A percentile compares a stretch with the other conserved stretches of the same genome.
These are phyloP conservation scores for Mycena galopus DNA, from an alignment of 768 basidiomycete genomes.

Conservation along the genomic window DNA sequence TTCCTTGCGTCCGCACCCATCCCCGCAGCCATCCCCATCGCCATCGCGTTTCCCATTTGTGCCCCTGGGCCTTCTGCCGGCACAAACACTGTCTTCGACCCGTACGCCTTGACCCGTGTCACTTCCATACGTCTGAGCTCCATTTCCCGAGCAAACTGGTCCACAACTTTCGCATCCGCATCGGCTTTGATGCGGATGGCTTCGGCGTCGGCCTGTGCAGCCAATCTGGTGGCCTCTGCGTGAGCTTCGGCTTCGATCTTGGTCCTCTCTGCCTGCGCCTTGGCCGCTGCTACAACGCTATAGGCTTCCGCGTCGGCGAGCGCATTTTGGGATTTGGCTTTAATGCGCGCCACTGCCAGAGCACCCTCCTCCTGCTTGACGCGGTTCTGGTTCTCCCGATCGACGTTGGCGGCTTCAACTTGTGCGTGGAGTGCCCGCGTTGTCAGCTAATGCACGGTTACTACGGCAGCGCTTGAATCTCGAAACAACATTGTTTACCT, in stretches of 20 bases:
- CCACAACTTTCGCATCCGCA: constrained; percentile 72
- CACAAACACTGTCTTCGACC: constrained; percentile 76
- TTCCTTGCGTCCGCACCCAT: constrained; percentile 58
- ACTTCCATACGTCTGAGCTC: constrained; percentile 77
- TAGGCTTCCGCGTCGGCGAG: constrained; percentile 85
- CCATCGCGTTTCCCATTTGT: constrained; percentile 73
- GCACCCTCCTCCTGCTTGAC: constrained; percentile 89
- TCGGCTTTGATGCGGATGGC: constrained; percentile 73
- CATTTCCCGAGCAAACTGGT: constrained; percentile 85
- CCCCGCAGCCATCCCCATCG: constrained; percentile 77
- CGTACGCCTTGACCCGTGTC: constrained; percentile 72
- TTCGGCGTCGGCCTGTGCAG: constrained; percentile 81
- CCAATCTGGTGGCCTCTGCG: constrained; percentile 82
- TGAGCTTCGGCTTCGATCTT: constrained; percentile 85
- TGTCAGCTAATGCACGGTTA: constrained; percentile 35
- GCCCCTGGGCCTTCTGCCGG: constrained; percentile 71
- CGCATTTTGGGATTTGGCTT: constrained; percentile 69
- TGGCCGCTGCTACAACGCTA: constrained; percentile 77
- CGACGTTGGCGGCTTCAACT: constrained; percentile 82
- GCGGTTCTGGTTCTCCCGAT: constrained; percentile 75
- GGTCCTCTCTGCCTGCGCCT: constrained; percentile 76
- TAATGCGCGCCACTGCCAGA: constrained; percentile 82
- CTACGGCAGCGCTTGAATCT: not conserved
- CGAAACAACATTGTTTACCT: constrained; percentile 61
- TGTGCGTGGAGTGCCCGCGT: constrained; percentile 88